These are phyloP conservation scores for Didymellaceae sp. DNA, from an alignment of 2,329 filamentous ascomycete genomes.

Conservation along the genomic window DNA sequence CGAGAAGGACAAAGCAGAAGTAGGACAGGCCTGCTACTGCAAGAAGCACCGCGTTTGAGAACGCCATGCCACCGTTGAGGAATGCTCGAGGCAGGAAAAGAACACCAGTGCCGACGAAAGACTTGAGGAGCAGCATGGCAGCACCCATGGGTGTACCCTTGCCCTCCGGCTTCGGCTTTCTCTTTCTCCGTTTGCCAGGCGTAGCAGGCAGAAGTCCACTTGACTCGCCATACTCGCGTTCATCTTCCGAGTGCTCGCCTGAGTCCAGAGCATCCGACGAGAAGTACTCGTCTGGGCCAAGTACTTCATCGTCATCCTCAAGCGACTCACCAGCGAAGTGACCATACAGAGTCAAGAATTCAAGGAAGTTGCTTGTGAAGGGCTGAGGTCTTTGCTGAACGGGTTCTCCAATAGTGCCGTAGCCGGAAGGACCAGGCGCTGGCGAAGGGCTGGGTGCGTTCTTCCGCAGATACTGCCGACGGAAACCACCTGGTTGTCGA, in stretches of 20 bases:
- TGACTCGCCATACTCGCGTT: constrained; percentile 83
- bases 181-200: constrained; percentile 71
- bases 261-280: constrained; percentile 74
- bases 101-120: constrained; percentile 95
- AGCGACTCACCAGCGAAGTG: constrained; percentile 98
- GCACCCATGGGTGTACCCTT: constrained; percentile 81
- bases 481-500: constrained; percentile 90
- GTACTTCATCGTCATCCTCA: constrained; percentile 92
- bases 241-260: constrained; percentile 59
- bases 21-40: constrained; percentile 86
- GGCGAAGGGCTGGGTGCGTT: constrained; percentile 70
- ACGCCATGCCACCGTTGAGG: constrained; percentile 95
- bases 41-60: constrained; percentile 90
- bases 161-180: constrained; percentile 78
- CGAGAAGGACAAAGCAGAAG: constrained; percentile 95
- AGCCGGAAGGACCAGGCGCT: constrained; percentile 52
- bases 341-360: constrained; percentile 93
- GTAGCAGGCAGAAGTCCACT: constrained; percentile 73
- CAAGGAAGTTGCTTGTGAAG: constrained; percentile 91
- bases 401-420: constrained; percentile 40
- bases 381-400: constrained; percentile 34
- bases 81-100: constrained; percentile 92
- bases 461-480: constrained; percentile 85
- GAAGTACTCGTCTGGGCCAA: constrained; percentile 90
- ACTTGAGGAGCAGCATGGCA: constrained; percentile 87